Evolutionary conservation across 2,329 filamentous ascomycete species (phyloP).

Genomic region (Scleromitrula shiraiana): DNA sequence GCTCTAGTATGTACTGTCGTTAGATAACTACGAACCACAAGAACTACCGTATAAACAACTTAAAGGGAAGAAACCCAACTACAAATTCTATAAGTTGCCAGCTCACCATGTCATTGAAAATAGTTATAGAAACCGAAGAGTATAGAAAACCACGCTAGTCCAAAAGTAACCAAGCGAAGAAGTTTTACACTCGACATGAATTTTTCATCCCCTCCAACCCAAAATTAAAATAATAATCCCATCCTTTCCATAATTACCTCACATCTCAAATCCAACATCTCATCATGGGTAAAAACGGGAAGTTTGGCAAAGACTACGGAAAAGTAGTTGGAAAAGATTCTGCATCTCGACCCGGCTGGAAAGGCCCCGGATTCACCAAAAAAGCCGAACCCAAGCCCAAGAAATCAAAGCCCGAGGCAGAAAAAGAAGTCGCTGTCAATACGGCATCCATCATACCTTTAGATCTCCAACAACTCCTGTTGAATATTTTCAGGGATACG

Average conservation of each 20-base stretch:
- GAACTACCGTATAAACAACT: too few relatives aligned
- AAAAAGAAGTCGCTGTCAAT: slow-evolving; percentile 2
- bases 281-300: slow-evolving; percentile 24
- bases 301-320: slow-evolving; percentile 20
- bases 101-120: too few relatives aligned
- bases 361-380: slow-evolving; percentile 23
- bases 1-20: too few relatives aligned
- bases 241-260: not conserved
- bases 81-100: too few relatives aligned
- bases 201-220: not conserved
- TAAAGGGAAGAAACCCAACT: too few relatives aligned
- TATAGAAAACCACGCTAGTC: not conserved
- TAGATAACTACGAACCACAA: too few relatives aligned
- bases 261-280: not conserved
- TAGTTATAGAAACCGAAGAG: too few relatives aligned
- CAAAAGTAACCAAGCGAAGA: not conserved
- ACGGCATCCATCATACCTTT: slow-evolving; percentile 32
- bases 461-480: slow-evolving; percentile 58
- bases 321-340: slow-evolving; percentile 23
- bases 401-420: slow-evolving; percentile 4
- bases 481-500: slow-evolving; percentile 64
- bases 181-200: not conserved
- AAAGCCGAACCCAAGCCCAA: slow-evolving; percentile 15
- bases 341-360: slow-evolving; percentile 21
- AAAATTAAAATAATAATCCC: not conserved